These are phyloP conservation scores for Penicillium bovifimosum DNA, from an alignment of 495 filamentous ascomycete species.

Conservation along the genomic window DNA sequence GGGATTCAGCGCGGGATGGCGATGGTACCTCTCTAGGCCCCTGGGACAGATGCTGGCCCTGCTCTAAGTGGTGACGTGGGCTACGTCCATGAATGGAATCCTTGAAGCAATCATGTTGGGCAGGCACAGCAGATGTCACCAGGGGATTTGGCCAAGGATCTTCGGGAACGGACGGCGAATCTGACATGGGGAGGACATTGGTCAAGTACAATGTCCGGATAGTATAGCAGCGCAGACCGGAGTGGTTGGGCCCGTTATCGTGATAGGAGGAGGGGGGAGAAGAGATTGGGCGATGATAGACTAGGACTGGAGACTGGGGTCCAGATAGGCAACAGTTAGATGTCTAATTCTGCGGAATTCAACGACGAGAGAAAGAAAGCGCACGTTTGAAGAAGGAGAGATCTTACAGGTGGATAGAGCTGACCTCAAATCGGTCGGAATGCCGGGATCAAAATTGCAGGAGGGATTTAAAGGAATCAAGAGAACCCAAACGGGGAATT, in stretches of 20 bases:
- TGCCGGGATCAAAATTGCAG: constrained; percentile 3
- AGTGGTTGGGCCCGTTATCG: constrained; percentile 2
- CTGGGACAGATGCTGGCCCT: constrained; percentile 32
- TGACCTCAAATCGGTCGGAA: constrained; percentile 15
- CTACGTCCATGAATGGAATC: constrained; percentile 28
- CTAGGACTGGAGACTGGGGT: neutral
- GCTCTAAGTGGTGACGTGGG: constrained; percentile 40
- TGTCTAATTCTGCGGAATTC: constrained; percentile 11
- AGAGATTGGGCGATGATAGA: constrained; percentile 12
- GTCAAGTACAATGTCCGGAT: constrained; percentile 34
- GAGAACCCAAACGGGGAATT: constrained; percentile 8
- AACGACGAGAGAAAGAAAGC: constrained; percentile 8
- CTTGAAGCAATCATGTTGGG: constrained; percentile 44
- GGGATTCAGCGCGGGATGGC: constrained; percentile 40
- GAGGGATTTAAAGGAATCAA: neutral
- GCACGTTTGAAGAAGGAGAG: constrained; percentile 32
- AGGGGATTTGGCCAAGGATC: constrained; percentile 42
- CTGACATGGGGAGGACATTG: constrained; percentile 57
- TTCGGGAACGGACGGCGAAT: constrained; percentile 43
- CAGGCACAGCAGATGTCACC: constrained; percentile 47
- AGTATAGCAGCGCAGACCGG: constrained; percentile 23
- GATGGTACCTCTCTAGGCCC: constrained; percentile 29
- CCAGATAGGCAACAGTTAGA: constrained; percentile 13
- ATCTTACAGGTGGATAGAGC: constrained; percentile 34
- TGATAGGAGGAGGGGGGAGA: constrained; percentile 10